phyloP scores from a whole-genome alignment of 306 rosid species.

The Canavalia gladiata region DNA sequence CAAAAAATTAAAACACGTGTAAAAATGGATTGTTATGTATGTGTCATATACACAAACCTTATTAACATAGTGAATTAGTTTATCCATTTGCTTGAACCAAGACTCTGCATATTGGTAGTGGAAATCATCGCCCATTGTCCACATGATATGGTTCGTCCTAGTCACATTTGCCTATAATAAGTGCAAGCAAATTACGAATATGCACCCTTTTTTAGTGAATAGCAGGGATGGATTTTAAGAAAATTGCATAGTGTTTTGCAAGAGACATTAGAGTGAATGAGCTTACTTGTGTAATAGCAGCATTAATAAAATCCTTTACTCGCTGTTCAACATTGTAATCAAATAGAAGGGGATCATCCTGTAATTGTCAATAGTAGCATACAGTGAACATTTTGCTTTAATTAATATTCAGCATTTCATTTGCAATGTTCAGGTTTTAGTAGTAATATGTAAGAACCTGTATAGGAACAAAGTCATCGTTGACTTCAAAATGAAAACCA shows the following conservation, averaged over 20 bases:
- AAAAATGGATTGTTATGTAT: background rate
- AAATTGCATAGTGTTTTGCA: background rate
- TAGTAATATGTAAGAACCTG: slow-evolving; percentile 8
- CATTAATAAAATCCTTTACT: background rate
- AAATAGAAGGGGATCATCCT: slow-evolving; percentile 14
- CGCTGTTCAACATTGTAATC: slow-evolving; percentile 5
- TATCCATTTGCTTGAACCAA: slow-evolving; percentile 28
- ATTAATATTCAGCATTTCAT: background rate
- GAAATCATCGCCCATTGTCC: slow-evolving; percentile 30
- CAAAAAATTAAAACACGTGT: background rate
- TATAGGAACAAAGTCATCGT: background rate
- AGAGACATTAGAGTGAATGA: background rate
- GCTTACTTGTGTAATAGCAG: slow-evolving; percentile 18
- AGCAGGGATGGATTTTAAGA: background rate
- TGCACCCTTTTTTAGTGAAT: background rate
- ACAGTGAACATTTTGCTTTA: background rate
- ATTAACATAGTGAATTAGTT: slow-evolving; percentile 19
- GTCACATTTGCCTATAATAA: slow-evolving; percentile 5
- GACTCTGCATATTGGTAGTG: slow-evolving; percentile 22
- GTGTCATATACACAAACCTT: background rate
- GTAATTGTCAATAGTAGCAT: background rate
- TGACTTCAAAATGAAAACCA: slow-evolving; percentile 2
- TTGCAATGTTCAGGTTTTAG: background rate
- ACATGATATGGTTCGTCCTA: slow-evolving; percentile 22
- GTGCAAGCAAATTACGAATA: background rate